Evolutionary conservation across 1,139 yeast species (phyloP).

Genomic region (Geotrichum carabidarum): DNA sequence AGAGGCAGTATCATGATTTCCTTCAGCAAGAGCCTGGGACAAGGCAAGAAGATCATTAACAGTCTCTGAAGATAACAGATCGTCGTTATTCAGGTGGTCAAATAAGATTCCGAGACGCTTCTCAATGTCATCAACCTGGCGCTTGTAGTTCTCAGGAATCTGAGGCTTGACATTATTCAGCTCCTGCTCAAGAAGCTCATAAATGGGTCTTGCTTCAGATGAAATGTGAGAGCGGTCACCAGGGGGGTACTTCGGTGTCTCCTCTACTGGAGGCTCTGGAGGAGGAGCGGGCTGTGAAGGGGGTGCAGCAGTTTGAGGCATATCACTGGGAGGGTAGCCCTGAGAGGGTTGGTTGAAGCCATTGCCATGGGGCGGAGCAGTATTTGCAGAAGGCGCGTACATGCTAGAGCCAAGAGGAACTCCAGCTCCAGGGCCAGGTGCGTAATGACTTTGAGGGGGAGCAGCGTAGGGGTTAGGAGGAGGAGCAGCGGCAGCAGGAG

Average conservation of each 20-base stretch:
- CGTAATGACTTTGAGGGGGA: conserved; percentile 29
- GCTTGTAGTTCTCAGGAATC: conserved; percentile 68
- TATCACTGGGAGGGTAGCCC: conserved; percentile 19
- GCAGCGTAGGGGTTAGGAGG: conserved; percentile 23
- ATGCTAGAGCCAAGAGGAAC: conserved; percentile 29
- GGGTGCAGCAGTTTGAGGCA: conserved; percentile 19
- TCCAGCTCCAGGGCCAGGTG: conserved; percentile 22
- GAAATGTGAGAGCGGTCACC: conserved; percentile 74
- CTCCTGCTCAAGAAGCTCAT: conserved; percentile 49
- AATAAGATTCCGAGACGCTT: conserved; percentile 72
- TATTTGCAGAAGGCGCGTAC: conserved; percentile 29
- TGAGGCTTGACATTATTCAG: conserved; percentile 62
- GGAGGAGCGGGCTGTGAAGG: conserved; percentile 30
- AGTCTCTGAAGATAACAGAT: conserved; percentile 55
- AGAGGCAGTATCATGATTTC: conserved; percentile 59
- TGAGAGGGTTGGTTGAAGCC: conserved; percentile 19
- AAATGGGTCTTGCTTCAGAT: conserved; percentile 53
- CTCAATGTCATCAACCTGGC: conserved; percentile 76
- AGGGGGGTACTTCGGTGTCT: conserved; percentile 48
- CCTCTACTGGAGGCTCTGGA: conserved; percentile 32
- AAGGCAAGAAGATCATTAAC: conserved; percentile 51
- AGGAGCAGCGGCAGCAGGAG: conserved; percentile 22
- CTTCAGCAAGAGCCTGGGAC: conserved; percentile 47
- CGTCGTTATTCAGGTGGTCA: conserved; percentile 75
- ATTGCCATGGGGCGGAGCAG: conserved; percentile 11